A percentile compares a stretch with the other conserved stretches of the same genome.
These are phyloP conservation scores for Auricularia heimuer DNA, from an alignment of 768 basidiomycete species.

Conservation along the genomic window DNA sequence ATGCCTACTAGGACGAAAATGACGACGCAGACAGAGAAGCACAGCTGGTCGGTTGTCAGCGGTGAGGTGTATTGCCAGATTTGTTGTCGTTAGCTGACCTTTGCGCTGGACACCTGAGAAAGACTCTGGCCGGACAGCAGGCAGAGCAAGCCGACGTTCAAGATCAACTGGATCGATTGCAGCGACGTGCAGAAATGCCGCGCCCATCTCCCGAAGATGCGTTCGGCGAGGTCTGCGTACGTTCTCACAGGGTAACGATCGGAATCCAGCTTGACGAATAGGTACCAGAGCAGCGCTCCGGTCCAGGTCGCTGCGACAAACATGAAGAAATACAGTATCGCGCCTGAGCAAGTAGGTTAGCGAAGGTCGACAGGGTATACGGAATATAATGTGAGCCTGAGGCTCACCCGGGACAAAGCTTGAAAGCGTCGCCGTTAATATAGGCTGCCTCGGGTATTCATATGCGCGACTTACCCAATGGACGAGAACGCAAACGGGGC, in stretches of 20 bases:
- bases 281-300: slow-evolving; percentile 44
- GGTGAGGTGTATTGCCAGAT: slow-evolving; percentile 22
- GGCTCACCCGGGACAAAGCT: too few relatives aligned
- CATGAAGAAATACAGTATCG: slow-evolving; percentile 14
- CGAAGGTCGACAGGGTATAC: background rate
- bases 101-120: slow-evolving; percentile 34
- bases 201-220: slow-evolving; percentile 41
- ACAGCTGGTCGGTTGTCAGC: slow-evolving; percentile 3
- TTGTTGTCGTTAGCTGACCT: slow-evolving; percentile 34
- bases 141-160: slow-evolving; percentile 32
- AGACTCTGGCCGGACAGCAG: background rate
- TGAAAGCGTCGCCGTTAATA: too few relatives aligned
- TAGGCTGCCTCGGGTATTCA: too few relatives aligned
- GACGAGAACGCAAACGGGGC: slow-evolving; percentile 44
- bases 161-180: slow-evolving; percentile 47
- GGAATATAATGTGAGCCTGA: too few relatives aligned
- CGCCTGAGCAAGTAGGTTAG: slow-evolving; percentile 28
- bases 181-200: slow-evolving; percentile 38
- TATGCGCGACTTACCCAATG: background rate
- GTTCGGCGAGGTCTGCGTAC: slow-evolving; percentile 47
- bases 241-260: slow-evolving; percentile 41
- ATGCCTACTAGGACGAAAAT: slow-evolving; percentile 51
- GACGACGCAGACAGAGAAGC: slow-evolving; percentile 45
- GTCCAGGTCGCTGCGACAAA: slow-evolving; percentile 40
- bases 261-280: slow-evolving; percentile 50